phyloP scores from a whole-genome alignment of 2,329 filamentous ascomycete species.

The Talaromyces sp. region DNA sequence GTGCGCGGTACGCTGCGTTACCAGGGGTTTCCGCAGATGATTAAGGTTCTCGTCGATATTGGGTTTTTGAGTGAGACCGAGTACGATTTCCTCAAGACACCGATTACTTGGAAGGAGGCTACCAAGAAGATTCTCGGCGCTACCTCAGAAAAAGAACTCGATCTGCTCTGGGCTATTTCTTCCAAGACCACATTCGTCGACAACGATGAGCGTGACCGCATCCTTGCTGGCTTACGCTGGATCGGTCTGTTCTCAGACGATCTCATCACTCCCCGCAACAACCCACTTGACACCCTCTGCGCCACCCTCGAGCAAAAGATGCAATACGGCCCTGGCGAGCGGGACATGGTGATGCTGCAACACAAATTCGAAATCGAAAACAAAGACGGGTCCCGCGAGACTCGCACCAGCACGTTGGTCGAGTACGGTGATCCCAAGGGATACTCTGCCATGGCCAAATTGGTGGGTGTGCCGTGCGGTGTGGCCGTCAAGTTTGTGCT shows the following conservation, averaged over 20 bases:
- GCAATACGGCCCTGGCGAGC: slow-evolving; percentile 78
- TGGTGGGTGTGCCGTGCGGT: slow-evolving; percentile 36
- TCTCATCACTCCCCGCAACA: slow-evolving; percentile 69
- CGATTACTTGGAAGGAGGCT: slow-evolving; percentile 79
- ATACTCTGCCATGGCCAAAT: slow-evolving; percentile 23
- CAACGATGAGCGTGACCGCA: slow-evolving; percentile 66
- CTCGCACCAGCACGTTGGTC: slow-evolving; percentile 22
- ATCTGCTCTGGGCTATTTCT: slow-evolving; percentile 70
- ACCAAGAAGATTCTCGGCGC: slow-evolving; percentile 74
- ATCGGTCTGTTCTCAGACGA: slow-evolving; percentile 65
- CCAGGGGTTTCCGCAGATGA: slow-evolving; percentile 85
- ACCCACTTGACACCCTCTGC: slow-evolving; percentile 87
- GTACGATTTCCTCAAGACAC: slow-evolving; percentile 63
- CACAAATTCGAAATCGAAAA: slow-evolving; percentile 54
- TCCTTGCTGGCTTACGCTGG: slow-evolving; percentile 73
- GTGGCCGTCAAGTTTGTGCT: slow-evolving; percentile 77
- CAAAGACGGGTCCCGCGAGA: slow-evolving; percentile 21
- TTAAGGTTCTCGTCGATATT: slow-evolving; percentile 82
- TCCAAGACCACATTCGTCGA: slow-evolving; percentile 72
- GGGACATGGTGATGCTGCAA: slow-evolving; percentile 71
- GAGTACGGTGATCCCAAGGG: slow-evolving; percentile 23
- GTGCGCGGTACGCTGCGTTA: slow-evolving; percentile 83
- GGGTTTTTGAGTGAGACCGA: slow-evolving; percentile 78
- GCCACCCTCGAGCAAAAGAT: slow-evolving; percentile 88
- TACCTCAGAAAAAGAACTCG: slow-evolving; percentile 62